These are phyloP conservation scores for Phytophthora palmivora DNA, from an alignment of 352 stramenopile genomes.

Conservation along the genomic window DNA sequence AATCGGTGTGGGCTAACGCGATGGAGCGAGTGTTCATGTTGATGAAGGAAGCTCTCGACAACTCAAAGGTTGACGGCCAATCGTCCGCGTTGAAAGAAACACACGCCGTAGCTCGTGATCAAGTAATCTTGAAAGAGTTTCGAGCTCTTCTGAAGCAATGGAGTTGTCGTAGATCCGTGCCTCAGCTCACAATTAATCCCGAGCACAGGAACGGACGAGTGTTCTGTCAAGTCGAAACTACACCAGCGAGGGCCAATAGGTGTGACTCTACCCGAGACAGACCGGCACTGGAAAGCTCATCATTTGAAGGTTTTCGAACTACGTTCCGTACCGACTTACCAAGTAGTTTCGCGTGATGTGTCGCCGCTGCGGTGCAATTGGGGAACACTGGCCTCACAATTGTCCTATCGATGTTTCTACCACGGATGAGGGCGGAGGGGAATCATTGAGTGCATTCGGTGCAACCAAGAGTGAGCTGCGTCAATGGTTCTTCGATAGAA, in stretches of 20 bases:
- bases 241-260: conserved; percentile 2
- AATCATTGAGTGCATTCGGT: not conserved
- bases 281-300: not conserved
- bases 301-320: not conserved
- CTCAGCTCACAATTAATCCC: conserved; percentile 29
- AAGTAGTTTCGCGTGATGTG: not conserved
- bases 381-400: not conserved
- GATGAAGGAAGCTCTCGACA: conserved; percentile 25
- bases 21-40: conserved; percentile 36
- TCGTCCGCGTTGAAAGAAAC: conserved; percentile 5
- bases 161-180: conserved; percentile 19
- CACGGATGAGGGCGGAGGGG: not conserved
- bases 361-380: conserved; percentile 4
- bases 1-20: conserved; percentile 36
- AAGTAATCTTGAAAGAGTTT: conserved; percentile 30
- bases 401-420: not conserved
- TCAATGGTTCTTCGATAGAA: conserved; percentile 3
- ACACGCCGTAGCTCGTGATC: conserved; percentile 23
- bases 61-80: conserved; percentile 1
- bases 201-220: conserved; percentile 14
- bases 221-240: conserved; percentile 23
- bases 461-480: not conserved
- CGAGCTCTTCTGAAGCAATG: conserved; percentile 32
- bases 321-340: not conserved
- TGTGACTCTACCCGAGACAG: conserved; percentile 17